phyloP scores from a whole-genome alignment of 257 asterid species.

The Nicotiana noctiflora region DNA sequence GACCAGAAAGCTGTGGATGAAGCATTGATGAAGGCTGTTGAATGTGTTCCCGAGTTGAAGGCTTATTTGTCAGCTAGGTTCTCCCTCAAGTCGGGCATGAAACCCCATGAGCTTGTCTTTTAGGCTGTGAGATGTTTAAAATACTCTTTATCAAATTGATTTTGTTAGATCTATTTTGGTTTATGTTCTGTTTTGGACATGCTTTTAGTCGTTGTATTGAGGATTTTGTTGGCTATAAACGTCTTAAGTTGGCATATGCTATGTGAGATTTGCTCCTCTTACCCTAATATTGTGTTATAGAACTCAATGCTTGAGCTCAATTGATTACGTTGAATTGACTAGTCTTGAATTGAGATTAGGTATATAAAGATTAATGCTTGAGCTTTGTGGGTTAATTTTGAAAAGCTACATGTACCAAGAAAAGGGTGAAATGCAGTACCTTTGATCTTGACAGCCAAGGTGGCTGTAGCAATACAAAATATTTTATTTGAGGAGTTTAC shows the following conservation, averaged over 20 bases:
- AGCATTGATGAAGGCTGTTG: constrained; percentile 13
- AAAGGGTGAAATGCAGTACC: background rate
- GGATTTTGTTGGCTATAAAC: constrained; percentile 4
- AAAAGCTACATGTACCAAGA: constrained; percentile 9
- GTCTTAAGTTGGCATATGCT: background rate
- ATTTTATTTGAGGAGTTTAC: constrained; percentile 8
- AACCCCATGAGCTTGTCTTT: constrained; percentile 24
- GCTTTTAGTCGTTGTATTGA: background rate
- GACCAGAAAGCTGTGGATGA: constrained; percentile 19
- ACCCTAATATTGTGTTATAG: background rate
- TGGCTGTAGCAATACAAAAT: constrained; percentile 17
- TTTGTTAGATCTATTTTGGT: background rate
- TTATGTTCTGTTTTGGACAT: background rate
- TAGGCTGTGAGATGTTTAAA: background rate
- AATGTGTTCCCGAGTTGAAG: constrained; percentile 16
- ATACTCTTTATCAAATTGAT: background rate
- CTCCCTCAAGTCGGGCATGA: constrained; percentile 21
- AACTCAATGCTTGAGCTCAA: background rate
- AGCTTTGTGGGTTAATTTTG: background rate
- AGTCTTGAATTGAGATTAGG: too few relatives aligned
- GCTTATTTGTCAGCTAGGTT: constrained; percentile 20
- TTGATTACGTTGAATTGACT: too few relatives aligned
- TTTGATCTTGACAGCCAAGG: constrained; percentile 17
- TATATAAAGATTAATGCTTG: background rate
- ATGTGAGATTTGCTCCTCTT: background rate